Evolutionary conservation across 2,329 filamentous ascomycete species (phyloP), one percentile per base, ranked within the genome.

Genomic region (Neopestalotiopsis clavispora): DNA sequence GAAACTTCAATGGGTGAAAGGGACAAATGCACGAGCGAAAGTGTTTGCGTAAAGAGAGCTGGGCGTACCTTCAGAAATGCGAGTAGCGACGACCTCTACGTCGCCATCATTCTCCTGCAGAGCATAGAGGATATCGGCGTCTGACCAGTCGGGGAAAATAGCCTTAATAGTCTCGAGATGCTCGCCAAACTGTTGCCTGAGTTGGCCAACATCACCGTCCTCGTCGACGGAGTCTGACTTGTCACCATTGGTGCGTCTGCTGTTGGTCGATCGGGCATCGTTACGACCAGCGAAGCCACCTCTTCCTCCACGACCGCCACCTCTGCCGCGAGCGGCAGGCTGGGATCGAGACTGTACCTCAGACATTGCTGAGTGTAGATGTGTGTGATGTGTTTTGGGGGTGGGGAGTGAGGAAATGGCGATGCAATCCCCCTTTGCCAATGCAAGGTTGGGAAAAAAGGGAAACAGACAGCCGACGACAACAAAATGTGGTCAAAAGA

Each of bases 71-170:
- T 95, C 91, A 75, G 91, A 90, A 80, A 96, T 95, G 81, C 91
- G 90, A 76, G 92, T 90, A 78, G 93, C 92, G 73, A 92, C 90
- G 75, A 89, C 83, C 75, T 92, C 88, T 76, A 94, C 86, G 81
- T 96, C 92, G 76, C 93, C 93, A 76, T 93, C 89, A 68, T 91
- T 92, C 85, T 99, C 96, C 81, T 97, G 90, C 70, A 99, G 87
- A 71, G 95, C 95, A 80, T 96, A 96, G 72, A 98, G 90, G 72
- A 98, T 90, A 81, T 98, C 95, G 81, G 95, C 94, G 78, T 97
- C 94, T 75, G 94, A 95, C 96, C 95, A 98, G 82, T 94, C 92
- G 70, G 94, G 90, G 85, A 97, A 98, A 84, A 98, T 91, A 81
- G 97, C 95, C 84, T 94, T 94, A 80, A 99, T 90, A 77, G 91